These are phyloP conservation scores for Lactarius tabidus DNA, from an alignment of 768 basidiomycete species.

Conservation along the genomic window DNA sequence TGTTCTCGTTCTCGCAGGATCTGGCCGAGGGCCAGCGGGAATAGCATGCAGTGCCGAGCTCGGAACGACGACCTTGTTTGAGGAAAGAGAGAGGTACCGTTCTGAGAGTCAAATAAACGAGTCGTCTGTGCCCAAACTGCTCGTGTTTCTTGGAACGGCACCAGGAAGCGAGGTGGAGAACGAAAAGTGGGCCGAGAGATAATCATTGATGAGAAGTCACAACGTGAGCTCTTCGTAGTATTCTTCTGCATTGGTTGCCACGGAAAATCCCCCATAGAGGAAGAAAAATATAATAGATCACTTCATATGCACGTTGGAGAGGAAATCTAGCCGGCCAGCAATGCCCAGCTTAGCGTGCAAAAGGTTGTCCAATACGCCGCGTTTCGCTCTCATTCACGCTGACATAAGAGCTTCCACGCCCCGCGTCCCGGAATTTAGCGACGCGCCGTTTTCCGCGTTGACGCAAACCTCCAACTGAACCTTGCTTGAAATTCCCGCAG, in stretches of 20 bases:
- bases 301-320: conserved; percentile 1
- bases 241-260: conserved; percentile 34
- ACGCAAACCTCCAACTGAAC: too few species aligned
- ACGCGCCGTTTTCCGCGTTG: too few species aligned
- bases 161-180: conserved; percentile 64
- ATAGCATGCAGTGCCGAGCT: conserved; percentile 86
- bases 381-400: too few species aligned
- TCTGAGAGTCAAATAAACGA: conserved; percentile 37
- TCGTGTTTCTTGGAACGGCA: conserved; percentile 54
- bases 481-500: too few species aligned
- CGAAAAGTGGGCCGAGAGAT: conserved; percentile 72
- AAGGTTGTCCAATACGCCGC: background rate
- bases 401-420: conserved; percentile 36
- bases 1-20: conserved; percentile 77
- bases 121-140: conserved; percentile 43
- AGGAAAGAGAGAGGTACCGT: background rate
- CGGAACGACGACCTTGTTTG: background rate
- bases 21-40: conserved; percentile 83
- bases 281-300: conserved; percentile 3
- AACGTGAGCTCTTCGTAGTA: conserved; percentile 55
- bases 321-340: background rate
- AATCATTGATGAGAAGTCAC: conserved; percentile 73
- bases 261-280: background rate
- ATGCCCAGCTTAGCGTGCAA: background rate
- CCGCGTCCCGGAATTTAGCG: too few species aligned